phyloP scores from a whole-genome alignment of 495 filamentous ascomycete species.

The Annulohypoxylon stygium region DNA sequence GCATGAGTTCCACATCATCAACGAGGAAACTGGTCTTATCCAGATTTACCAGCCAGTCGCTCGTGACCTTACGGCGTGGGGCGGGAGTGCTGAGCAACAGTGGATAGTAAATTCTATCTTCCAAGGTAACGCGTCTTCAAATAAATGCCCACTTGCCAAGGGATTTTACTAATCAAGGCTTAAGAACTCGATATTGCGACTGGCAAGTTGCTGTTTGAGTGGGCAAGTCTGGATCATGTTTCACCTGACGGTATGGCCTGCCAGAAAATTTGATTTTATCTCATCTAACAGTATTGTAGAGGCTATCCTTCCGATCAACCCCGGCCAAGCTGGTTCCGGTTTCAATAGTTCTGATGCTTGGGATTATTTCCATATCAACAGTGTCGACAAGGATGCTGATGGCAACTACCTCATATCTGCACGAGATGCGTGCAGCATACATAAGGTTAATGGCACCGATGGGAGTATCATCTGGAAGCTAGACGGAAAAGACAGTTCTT shows the following conservation, averaged over 20 bases:
- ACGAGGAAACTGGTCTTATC: slow-evolving; percentile 66
- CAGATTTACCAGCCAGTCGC: slow-evolving; percentile 61
- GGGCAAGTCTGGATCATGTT: slow-evolving; percentile 54
- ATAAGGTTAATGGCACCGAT: slow-evolving; percentile 70
- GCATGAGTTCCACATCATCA: slow-evolving; percentile 67
- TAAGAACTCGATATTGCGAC: slow-evolving; percentile 56
- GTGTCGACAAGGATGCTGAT: slow-evolving; percentile 68
- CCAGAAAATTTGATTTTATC: not conserved
- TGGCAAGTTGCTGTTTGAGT: slow-evolving; percentile 57
- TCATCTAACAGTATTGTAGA: slow-evolving; percentile 49
- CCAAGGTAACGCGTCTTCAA: slow-evolving; percentile 55
- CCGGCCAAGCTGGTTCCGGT: slow-evolving; percentile 66
- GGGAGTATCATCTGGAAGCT: slow-evolving; percentile 71
- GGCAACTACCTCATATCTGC: slow-evolving; percentile 73
- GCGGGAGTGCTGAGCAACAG: slow-evolving; percentile 57
- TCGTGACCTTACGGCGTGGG: slow-evolving; percentile 58
- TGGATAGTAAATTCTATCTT: slow-evolving; percentile 67
- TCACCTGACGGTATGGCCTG: slow-evolving; percentile 58
- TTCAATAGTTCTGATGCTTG: slow-evolving; percentile 63
- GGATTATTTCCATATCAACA: slow-evolving; percentile 77
- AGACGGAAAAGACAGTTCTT: slow-evolving; percentile 64
- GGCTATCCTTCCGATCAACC: slow-evolving; percentile 65
- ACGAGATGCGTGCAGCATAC: slow-evolving; percentile 69
- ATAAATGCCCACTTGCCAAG: slow-evolving; percentile 23
- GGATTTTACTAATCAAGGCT: not conserved